Percentiles rank a stretch among this genome's conserved stretches.
Conservation (phyloP, 257 asterid species). For the Eucommia ulmoides region DNA sequence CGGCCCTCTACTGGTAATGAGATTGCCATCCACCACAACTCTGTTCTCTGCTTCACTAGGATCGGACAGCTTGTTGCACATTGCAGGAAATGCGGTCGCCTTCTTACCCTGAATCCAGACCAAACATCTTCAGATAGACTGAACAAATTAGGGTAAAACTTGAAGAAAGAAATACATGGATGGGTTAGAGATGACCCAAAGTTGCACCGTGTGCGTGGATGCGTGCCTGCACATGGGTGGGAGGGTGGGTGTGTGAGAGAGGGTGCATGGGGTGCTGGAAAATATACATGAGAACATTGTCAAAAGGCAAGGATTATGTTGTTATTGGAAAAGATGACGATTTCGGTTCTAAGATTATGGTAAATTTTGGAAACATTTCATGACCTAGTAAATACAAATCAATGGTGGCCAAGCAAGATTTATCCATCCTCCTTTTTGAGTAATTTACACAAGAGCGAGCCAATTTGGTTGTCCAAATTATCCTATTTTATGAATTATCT, state of each 20-base stretch:
- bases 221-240: not conserved
- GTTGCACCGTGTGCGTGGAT: not conserved
- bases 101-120: conserved; percentile 53
- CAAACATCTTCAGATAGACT: not conserved
- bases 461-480: too few species aligned
- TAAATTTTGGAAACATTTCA: too few species aligned
- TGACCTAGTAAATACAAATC: too few species aligned
- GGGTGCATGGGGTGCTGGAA: not conserved
- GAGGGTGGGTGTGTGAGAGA: not conserved
- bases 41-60: conserved; percentile 65
- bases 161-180: not conserved
- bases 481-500: too few species aligned
- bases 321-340: too few species aligned
- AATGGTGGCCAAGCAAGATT: too few species aligned
- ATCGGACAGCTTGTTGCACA: conserved; percentile 72
- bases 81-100: conserved; percentile 87
- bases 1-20: conserved; percentile 87
- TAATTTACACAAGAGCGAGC: too few species aligned
- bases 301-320: too few species aligned
- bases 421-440: too few species aligned
- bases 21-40: conserved; percentile 85
- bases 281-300: not conserved
- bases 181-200: not conserved
- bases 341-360: too few species aligned
- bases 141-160: not conserved